Percentiles rank a stretch among this genome's conserved stretches.
Evolutionary conservation across 2,329 filamentous ascomycete species (phyloP).

Genomic region (Aspergillus fumigatiaffinis): DNA sequence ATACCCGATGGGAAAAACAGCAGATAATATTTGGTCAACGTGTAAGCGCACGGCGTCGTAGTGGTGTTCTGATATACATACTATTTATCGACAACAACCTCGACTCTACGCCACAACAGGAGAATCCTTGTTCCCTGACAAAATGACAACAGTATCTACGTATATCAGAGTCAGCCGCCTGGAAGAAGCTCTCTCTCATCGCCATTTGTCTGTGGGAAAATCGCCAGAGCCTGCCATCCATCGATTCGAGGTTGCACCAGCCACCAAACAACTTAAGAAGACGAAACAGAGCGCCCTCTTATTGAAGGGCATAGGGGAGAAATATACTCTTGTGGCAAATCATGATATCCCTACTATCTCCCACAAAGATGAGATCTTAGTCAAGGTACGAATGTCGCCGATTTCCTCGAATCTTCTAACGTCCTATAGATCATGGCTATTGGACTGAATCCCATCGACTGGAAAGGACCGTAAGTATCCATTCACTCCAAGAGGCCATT

Average conservation of each 20-base stretch:
- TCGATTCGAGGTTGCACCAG: conserved; percentile 1
- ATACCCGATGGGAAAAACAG: too few relatives aligned
- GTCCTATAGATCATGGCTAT: conserved; percentile 50
- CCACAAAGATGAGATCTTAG: conserved; percentile 53
- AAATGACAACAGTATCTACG: conserved; percentile 12
- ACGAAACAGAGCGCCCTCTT: conserved; percentile 47
- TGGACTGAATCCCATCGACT: conserved; percentile 73
- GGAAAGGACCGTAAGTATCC: conserved; percentile 63
- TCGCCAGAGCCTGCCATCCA: conserved; percentile 6
- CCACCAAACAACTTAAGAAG: background rate
- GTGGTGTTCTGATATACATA: background rate
- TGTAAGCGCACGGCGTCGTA: too few relatives aligned
- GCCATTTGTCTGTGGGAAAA: background rate
- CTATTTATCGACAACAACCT: background rate
- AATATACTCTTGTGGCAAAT: conserved; percentile 45
- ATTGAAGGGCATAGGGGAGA: conserved; percentile 48
- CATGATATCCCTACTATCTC: conserved; percentile 47
- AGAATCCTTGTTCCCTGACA: background rate
- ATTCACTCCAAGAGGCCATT: background rate
- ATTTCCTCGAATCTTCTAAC: background rate
- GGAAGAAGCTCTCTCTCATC: conserved; percentile 10
- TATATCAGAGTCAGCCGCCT: conserved; percentile 2
- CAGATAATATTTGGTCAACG: too few relatives aligned
- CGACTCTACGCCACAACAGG: background rate
- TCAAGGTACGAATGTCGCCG: conserved; percentile 43